These are phyloP conservation scores for Umbilicus rupestris DNA, from an alignment of 164 flowering plant species.

Conservation along the genomic window DNA sequence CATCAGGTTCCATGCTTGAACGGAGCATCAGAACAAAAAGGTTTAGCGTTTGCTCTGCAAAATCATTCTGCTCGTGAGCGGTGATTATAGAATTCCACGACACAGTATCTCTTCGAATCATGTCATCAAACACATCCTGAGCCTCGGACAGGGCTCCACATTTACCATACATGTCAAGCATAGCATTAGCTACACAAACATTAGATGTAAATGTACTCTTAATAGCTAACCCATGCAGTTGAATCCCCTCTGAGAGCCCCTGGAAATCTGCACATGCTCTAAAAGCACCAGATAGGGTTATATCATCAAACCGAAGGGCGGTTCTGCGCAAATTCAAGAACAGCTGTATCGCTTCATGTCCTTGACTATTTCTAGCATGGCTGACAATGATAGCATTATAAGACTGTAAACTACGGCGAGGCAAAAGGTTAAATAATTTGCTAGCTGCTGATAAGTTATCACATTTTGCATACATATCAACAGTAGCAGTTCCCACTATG, in stretches of 20 bases:
- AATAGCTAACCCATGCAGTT: constrained; percentile 49
- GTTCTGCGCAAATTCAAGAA: constrained; percentile 35
- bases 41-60: constrained; percentile 33
- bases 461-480: constrained; percentile 86
- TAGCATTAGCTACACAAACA: constrained; percentile 65
- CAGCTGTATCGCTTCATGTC: constrained; percentile 39
- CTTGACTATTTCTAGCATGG: constrained; percentile 31
- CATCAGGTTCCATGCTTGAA: constrained; percentile 62
- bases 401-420: constrained; percentile 40
- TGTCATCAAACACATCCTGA: constrained; percentile 39
- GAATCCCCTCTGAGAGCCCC: constrained; percentile 43
- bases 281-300: constrained; percentile 56
- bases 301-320: constrained; percentile 50
- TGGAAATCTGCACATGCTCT: constrained; percentile 54
- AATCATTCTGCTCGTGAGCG: constrained; percentile 60
- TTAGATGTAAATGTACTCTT: constrained; percentile 32
- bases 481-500: constrained; percentile 63
- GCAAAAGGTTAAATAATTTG: constrained; percentile 38
- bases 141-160: constrained; percentile 56
- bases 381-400: constrained; percentile 68
- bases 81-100: constrained; percentile 85
- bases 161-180: constrained; percentile 84
- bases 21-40: constrained; percentile 44
- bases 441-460: constrained; percentile 37
- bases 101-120: constrained; percentile 61